Conservation (phyloP, 495 filamentous ascomycete genomes). For the Annulohypoxylon moriforme region DNA sequence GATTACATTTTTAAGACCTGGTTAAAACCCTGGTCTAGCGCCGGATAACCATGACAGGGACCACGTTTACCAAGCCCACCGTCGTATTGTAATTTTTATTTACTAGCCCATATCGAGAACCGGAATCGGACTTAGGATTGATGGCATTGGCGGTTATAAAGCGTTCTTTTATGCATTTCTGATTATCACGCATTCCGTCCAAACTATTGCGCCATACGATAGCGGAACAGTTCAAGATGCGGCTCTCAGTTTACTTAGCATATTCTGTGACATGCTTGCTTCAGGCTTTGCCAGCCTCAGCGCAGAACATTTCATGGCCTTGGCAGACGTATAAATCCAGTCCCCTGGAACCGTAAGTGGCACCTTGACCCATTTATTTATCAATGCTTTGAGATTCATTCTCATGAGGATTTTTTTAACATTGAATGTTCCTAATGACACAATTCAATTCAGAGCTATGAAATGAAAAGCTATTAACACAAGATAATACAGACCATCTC, state of each 20-base stretch:
- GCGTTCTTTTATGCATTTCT: background rate
- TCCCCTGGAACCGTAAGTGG: slow-evolving; percentile 27
- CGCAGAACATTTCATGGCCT: slow-evolving; percentile 30
- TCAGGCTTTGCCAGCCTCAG: slow-evolving; percentile 10
- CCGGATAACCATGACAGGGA: background rate
- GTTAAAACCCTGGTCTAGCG: background rate
- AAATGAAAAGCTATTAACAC: background rate
- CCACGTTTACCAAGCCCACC: background rate
- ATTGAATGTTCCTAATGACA: background rate
- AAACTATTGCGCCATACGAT: background rate
- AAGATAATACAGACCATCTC: background rate
- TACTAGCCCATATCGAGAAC: background rate
- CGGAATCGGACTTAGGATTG: background rate
- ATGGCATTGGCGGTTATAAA: background rate
- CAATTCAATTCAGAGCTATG: background rate
- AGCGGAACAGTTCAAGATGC: slow-evolving; percentile 11
- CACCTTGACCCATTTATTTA: background rate
- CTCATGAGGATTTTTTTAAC: background rate
- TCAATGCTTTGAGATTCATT: background rate
- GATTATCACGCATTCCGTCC: background rate
- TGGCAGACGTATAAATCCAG: slow-evolving; percentile 39
- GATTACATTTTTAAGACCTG: background rate
- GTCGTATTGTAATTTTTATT: background rate
- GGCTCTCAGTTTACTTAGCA: background rate
- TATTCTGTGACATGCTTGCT: slow-evolving; percentile 8